Conservation (phyloP, 352 stramenopile species). For the Phytophthora ramorum region DNA sequence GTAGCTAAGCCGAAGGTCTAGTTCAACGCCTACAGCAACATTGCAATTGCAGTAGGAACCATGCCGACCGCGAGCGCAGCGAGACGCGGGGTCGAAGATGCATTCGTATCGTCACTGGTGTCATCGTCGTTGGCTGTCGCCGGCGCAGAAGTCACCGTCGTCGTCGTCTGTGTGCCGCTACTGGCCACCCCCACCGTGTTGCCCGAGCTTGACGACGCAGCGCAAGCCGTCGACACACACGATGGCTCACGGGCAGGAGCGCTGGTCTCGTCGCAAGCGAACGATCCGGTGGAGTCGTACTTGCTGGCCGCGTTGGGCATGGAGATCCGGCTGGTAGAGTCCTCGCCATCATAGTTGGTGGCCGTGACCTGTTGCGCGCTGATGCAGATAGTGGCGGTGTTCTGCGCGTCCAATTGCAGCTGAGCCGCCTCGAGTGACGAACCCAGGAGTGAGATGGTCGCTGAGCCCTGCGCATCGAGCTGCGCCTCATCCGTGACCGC, state of each 20-base stretch:
- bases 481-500: slow-evolving; percentile 21
- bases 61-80: slow-evolving; percentile 13
- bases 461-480: slow-evolving; percentile 27
- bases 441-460: slow-evolving; percentile 22
- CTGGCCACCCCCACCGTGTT: slow-evolving; percentile 13
- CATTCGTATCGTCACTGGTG: slow-evolving; percentile 28
- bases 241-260: slow-evolving; percentile 28
- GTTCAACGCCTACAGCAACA: slow-evolving; percentile 19
- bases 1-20: too few species aligned
- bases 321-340: slow-evolving; percentile 36
- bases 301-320: slow-evolving; percentile 43
- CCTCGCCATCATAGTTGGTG: slow-evolving; percentile 27
- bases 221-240: slow-evolving; percentile 31
- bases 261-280: slow-evolving; percentile 27
- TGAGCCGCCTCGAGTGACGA: slow-evolving; percentile 26
- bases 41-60: slow-evolving; percentile 10
- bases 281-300: slow-evolving; percentile 31
- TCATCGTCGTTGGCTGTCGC: slow-evolving; percentile 27
- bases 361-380: slow-evolving; percentile 22
- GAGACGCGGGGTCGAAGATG: slow-evolving; percentile 13
- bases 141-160: slow-evolving; percentile 20
- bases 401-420: slow-evolving; percentile 29
- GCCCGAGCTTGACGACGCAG: slow-evolving; percentile 10
- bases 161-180: slow-evolving; percentile 12
- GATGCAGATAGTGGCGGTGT: slow-evolving; percentile 37